Percentiles rank a stretch among this genome's conserved stretches.
phyloP scores from a whole-genome alignment of 2,329 filamentous ascomycete species.

The Simplicillium sp. region DNA sequence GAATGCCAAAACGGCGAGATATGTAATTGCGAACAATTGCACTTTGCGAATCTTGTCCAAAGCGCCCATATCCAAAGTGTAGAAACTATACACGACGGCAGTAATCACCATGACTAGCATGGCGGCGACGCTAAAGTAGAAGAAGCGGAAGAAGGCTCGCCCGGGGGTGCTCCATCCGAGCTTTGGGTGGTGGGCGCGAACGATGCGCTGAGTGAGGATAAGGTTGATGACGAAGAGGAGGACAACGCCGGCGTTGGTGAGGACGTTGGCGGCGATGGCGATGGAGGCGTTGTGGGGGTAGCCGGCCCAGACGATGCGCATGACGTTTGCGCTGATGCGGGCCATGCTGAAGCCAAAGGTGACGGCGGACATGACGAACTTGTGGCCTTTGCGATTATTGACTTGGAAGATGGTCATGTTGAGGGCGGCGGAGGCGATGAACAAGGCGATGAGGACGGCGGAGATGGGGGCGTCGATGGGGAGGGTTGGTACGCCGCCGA shows the following conservation, averaged over 20 bases:
- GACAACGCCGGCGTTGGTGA: conserved; percentile 65
- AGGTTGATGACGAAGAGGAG: conserved; percentile 72
- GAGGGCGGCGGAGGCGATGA: conserved; percentile 37
- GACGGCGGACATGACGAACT: conserved; percentile 50
- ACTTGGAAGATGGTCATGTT: conserved; percentile 50
- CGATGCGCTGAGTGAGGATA: conserved; percentile 64
- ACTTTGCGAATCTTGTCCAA: conserved; percentile 48
- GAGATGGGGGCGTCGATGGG: conserved; percentile 55
- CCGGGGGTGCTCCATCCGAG: conserved; percentile 58
- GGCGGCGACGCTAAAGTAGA: conserved; percentile 48
- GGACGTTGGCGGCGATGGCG: conserved; percentile 54
- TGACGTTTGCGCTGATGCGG: conserved; percentile 38
- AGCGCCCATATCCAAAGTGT: conserved; percentile 46
- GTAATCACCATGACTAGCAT: conserved; percentile 59
- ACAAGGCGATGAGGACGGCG: conserved; percentile 52
- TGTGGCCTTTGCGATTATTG: conserved; percentile 39
- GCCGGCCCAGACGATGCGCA: conserved; percentile 43
- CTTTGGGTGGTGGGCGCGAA: conserved; percentile 61
- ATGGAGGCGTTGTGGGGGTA: conserved; percentile 27
- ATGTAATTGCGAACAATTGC: conserved; percentile 56
- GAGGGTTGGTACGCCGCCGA: conserved; percentile 49
- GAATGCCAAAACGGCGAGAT: conserved; percentile 56
- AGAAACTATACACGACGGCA: conserved; percentile 54
- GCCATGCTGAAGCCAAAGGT: conserved; percentile 51
- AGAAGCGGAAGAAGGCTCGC: conserved; percentile 40